Conservation (phyloP, 768 basidiomycete species). For the Kwoniella europaea region DNA sequence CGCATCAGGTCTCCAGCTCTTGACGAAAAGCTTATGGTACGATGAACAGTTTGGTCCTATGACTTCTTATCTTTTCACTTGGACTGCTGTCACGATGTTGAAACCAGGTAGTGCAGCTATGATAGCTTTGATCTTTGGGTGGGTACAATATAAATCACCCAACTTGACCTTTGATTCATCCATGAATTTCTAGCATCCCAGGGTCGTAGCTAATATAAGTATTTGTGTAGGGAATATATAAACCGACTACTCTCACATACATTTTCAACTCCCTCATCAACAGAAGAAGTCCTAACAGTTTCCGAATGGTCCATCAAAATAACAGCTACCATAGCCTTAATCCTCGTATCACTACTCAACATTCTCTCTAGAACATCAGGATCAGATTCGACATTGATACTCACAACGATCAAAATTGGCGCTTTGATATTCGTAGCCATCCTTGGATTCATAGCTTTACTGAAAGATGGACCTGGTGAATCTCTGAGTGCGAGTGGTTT, state of each 20-base stretch:
- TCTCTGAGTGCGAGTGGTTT: conserved; percentile 61
- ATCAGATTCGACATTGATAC: conserved; percentile 79
- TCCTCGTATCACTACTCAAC: conserved; percentile 76
- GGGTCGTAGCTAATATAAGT: too few species aligned
- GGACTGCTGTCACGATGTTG: conserved; percentile 88
- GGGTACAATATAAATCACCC: neutral
- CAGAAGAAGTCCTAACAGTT: conserved; percentile 61
- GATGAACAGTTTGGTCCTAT: conserved; percentile 54
- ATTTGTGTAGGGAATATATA: conserved; percentile 71
- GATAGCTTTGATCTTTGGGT: conserved; percentile 70
- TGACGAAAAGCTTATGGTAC: neutral
- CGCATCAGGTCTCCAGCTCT: neutral
- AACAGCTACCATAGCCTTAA: conserved; percentile 74
- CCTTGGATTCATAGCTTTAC: conserved; percentile 71
- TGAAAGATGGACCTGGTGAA: conserved; percentile 40
- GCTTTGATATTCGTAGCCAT: conserved; percentile 67
- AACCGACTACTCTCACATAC: conserved; percentile 85
- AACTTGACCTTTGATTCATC: too few species aligned
- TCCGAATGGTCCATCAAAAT: conserved; percentile 92
- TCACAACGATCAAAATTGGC: conserved; percentile 74
- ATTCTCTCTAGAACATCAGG: conserved; percentile 77
- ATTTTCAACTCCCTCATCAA: conserved; percentile 70
- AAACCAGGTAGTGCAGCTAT: conserved; percentile 71
- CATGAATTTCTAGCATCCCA: too few species aligned
- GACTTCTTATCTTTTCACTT: conserved; percentile 84